Conservation (phyloP, 1,284 basidiomycete genomes). For the Microbotryum saponariae region DNA sequence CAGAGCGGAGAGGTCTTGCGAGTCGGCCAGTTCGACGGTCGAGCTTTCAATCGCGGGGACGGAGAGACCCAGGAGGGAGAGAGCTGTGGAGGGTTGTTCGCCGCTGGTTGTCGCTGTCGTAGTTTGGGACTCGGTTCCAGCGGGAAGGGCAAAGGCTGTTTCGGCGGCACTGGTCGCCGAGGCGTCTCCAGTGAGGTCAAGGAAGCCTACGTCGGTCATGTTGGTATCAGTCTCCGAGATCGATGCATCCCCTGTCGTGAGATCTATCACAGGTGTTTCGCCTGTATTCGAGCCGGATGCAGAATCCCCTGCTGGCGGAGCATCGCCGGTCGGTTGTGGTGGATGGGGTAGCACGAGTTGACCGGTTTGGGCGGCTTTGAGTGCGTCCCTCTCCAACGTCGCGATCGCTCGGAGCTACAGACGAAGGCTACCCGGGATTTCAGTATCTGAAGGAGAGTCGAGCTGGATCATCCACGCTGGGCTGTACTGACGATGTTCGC, state of each 20-base stretch:
- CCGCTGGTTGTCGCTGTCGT: too few relatives aligned
- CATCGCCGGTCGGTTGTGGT: not conserved
- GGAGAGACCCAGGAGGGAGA: too few relatives aligned
- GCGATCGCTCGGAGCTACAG: constrained; percentile 8
- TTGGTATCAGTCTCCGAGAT: not conserved
- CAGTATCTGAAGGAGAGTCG: not conserved
- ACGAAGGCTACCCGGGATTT: not conserved
- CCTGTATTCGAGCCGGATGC: not conserved
- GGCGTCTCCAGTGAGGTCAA: too few relatives aligned
- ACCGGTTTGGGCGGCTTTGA: not conserved
- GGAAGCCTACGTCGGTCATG: not conserved
- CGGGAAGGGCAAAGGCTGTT: too few relatives aligned
- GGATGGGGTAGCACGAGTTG: not conserved
- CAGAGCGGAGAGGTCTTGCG: too few relatives aligned
- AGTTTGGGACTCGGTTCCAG: too few relatives aligned
- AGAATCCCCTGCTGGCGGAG: not conserved
- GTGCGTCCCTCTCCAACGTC: constrained; percentile 3
- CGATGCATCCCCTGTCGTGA: too few relatives aligned
- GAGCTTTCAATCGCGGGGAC: too few relatives aligned
- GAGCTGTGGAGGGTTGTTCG: too few relatives aligned
- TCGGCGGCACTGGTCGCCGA: too few relatives aligned
- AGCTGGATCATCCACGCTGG: not conserved
- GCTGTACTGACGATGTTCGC: constrained; percentile 2
- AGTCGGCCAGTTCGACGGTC: too few relatives aligned
- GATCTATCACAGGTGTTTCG: not conserved